A percentile compares a stretch with the other conserved stretches of the same genome.
These are phyloP conservation scores for Tetrahymena elliotti DNA, from an alignment of 73 alveolate genomes.

Conservation along the genomic window DNA sequence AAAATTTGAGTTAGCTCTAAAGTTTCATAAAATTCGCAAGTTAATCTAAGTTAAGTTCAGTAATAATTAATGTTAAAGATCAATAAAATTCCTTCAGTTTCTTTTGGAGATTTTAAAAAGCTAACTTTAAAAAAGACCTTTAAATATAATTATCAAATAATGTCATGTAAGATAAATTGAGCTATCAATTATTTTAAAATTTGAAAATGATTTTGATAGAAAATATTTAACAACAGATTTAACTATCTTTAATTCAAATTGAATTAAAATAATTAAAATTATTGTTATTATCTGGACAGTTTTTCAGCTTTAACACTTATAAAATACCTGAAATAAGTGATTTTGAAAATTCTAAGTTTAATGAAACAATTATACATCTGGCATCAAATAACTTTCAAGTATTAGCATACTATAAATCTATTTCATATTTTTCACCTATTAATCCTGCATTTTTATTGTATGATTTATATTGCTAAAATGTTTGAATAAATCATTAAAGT, in stretches of 20 bases:
- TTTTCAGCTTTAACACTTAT: background rate
- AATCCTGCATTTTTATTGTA: background rate
- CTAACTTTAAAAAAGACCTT: background rate
- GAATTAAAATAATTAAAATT: background rate
- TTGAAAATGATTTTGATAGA: background rate
- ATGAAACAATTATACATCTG: background rate
- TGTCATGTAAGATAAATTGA: too few species aligned
- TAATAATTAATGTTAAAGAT: background rate
- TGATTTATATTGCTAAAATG: background rate
- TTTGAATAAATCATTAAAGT: too few species aligned
- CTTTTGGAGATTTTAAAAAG: background rate
- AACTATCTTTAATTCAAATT: too few species aligned
- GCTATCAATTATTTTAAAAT: background rate
- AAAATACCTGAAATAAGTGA: background rate
- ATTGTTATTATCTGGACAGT: background rate
- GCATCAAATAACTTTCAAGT: background rate
- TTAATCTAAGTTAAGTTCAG: background rate
- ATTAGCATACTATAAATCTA: background rate
- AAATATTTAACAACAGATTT: too few species aligned
- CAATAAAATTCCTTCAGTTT: background rate
- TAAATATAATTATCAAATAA: background rate
- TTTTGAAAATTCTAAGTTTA: background rate
- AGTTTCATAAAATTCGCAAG: too few species aligned
- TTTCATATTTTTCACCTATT: too few species aligned
- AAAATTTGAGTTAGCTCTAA: too few species aligned